Evolutionary conservation across 352 stramenopile genomes (phyloP), one percentile per base, ranked within the genome.

Genomic region (Globisporangium irregulare): DNA sequence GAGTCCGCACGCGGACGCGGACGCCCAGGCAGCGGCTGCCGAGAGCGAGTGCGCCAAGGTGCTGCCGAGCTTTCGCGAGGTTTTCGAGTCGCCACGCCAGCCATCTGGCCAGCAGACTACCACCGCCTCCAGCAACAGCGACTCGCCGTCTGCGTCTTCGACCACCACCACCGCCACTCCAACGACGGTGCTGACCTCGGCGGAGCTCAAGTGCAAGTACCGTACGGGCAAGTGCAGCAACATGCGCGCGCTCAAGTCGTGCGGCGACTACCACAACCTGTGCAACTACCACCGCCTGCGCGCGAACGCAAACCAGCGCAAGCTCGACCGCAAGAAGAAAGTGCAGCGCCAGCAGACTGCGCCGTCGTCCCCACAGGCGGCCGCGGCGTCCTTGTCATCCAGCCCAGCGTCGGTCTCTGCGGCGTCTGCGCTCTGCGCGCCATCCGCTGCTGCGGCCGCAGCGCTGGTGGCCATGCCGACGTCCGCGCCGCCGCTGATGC

Each of bases 311-410:
- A 94, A 92, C 72, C 86, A 94, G 73, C 82, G 86, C 48, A 94
- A 94, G 62, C 69, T 94, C 12, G 86, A 94, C 73, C 82, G 84
- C 64, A 94, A 92, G 82, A 94, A 92, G 72, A 93, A 89, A 65
- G 80, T 83, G 65, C 82, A 85, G 59, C 75, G 84, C 0, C 76
- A 82, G 53, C 76, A 86, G 67, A 62, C 27, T 15, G 55, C 55
- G 51, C 66, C 55, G 27, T 50, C 64, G 4, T 50, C 64, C 4
- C 27, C 71, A 7, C 64, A 36, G 53, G 53, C 53, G 9, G 63
- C 24, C 10, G 14, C 53, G 18, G 32, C n/a, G 53, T 59, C 25
- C 25, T 22, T 29, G n/a, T 59, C 53, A 14, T 59, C 63, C 15
- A 70, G 64, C 51, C 22, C 58, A 8, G 41, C 59, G 55, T 61